Evolutionary conservation across 2,329 filamentous ascomycete genomes (phyloP).

Genomic region (Aspergillus quadrilineatus): DNA sequence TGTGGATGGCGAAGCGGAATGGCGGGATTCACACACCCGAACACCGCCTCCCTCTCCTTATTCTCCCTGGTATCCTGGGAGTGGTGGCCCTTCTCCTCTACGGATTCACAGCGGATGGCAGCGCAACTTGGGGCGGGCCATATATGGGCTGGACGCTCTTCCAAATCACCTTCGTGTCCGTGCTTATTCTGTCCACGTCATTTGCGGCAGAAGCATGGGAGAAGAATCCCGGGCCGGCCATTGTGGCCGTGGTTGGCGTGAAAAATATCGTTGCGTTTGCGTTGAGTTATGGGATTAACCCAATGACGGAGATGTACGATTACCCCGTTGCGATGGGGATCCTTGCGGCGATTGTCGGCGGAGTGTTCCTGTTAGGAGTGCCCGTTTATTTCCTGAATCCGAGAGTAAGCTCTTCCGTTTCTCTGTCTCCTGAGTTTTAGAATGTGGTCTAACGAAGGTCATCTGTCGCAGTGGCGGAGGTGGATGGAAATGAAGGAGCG

Average conservation of each 20-base stretch:
- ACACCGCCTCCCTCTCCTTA: constrained; percentile 34
- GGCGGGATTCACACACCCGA: constrained; percentile 37
- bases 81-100: constrained; percentile 33
- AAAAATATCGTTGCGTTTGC: constrained; percentile 32
- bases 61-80: constrained; percentile 33
- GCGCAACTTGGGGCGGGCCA: constrained; percentile 26
- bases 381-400: constrained; percentile 28
- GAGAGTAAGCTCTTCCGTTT: constrained; percentile 15
- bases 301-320: constrained; percentile 25
- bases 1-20: constrained; percentile 32
- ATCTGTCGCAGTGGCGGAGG: no score
- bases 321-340: constrained; percentile 28
- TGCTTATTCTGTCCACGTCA: constrained; percentile 32
- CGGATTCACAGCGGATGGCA: constrained; percentile 29
- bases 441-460: no score
- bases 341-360: constrained; percentile 21
- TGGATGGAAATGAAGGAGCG: no score
- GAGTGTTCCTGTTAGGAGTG: constrained; percentile 24
- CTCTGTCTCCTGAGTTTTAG: no score
- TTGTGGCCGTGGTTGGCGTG: constrained; percentile 31
- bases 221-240: constrained; percentile 32
- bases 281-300: constrained; percentile 29
- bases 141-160: constrained; percentile 31
- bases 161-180: constrained; percentile 26
- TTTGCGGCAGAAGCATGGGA: constrained; percentile 37